Evolutionary conservation across 1,139 yeast genomes (phyloP), one percentile per base, ranked within the genome.

Genomic region (Hansenula anomala): DNA sequence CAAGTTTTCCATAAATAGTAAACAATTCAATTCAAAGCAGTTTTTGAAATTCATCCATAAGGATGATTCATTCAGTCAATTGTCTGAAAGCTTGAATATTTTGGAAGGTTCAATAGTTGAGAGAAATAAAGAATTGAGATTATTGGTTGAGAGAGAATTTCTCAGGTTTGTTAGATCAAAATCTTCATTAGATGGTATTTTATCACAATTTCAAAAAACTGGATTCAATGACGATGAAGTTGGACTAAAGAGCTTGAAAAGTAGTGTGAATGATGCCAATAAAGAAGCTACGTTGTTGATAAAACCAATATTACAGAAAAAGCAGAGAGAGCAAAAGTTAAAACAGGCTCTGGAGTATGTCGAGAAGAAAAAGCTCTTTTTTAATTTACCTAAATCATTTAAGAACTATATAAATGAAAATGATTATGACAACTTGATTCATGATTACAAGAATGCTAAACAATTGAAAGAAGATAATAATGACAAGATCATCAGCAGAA

Each of bases 101-200:
- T 66, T 90, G 42, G 89, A 87, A 48, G 56, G 61, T 23, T 75
- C 78, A 23, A 78, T 90, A 26, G 71, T 76, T 16, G 67, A 75
- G 18, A 84, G 83, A 52, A 78, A 86, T n/a, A 69, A 71, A 12
- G 82, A 83, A 37, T 65, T 90, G 54, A 76, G 80, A 47, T 63
- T 64, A 14, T 73, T 85, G 26, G 84, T 90, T 8, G 86, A 85
- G 51, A 71, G 75, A 19, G 92, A 90, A 56, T 89, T 80, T 55
- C 75, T 78, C 40, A 72, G 76, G 49, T 88, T 89, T 49, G 84
- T 90, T 36, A 76, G 79, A 51, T 78, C 90, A 40, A 92, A 92
- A 58, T 75, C 83, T 15, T 66, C 75, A 11, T 59, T 82, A 18
- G 89, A 81, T 52, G 68, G 71, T 25, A 78, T 80, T 4, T 71